Base-by-base conservation (phyloP, 805 yeast genomes). In the Sporopachydermia quercuum region DNA sequence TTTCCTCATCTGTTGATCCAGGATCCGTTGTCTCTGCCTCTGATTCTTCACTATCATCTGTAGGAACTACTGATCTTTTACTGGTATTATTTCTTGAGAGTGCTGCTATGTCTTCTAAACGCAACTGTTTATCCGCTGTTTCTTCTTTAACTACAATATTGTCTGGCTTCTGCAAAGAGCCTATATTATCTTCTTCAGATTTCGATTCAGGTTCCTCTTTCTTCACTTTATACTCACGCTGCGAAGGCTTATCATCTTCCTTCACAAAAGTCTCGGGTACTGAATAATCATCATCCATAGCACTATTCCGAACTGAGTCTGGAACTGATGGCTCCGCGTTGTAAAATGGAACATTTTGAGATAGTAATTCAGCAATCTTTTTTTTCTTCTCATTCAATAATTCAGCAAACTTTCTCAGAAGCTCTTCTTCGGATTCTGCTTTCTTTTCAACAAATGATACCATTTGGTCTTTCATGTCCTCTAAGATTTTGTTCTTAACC, bases 401-500 rank as follows among this genome's bases (percentile, higher is more conserved):
- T n/a, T 34, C 39, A 14, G 43, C 42, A 27, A 40, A 42, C 39
- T 43, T 38, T 30, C 33, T 37, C 18, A 46, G 35, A 34, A 49
- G 34, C 16, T 45, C 43, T 34, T 41, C 39, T 35, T 44, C 43
- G 18, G 39, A 42, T 15, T 27, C 37, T 34, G 30, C 30, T n/a
- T 8, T n/a, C 4, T 42, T 44, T 5, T 49, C 46, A n/a, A 49
- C 44, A 4, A 55, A 39, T 4, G 39, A 8, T 33, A 47, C 49
- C 4, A 54, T 47, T 15, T 46, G 47, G 3, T 42, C 34, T 43
- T 56, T 56, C 33, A 57, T 44, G 37, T 48, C 43, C 18, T 42
- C 40, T 4, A 53, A 15, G 6, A 48, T 30, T 8, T 27, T 35
- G 34, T 52, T 52, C 17, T 47, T 19, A 1, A 39, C 37, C 8